A percentile compares a stretch with the other conserved stretches of the same genome.
Conservation (phyloP, 352 stramenopile species). For the Globisporangium barbulae region DNA sequence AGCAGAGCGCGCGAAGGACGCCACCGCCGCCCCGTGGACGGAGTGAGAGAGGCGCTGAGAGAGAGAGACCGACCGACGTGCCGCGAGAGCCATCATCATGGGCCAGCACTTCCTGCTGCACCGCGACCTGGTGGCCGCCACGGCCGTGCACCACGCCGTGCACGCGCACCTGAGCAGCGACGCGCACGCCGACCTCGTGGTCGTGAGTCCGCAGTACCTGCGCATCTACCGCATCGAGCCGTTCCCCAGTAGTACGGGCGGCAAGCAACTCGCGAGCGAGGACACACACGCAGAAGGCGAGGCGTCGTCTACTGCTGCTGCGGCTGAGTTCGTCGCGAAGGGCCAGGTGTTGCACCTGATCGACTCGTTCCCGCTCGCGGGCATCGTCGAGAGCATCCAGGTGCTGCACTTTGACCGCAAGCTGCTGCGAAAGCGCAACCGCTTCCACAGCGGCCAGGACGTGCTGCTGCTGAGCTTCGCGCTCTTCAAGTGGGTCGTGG, state of each 20-base stretch:
- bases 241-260: constrained; percentile 20
- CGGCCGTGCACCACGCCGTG: constrained; percentile 70
- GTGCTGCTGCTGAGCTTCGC: constrained; percentile 78
- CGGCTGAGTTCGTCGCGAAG: constrained; percentile 23
- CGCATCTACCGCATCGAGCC: constrained; percentile 83
- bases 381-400: constrained; percentile 65
- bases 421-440: constrained; percentile 63
- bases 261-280: background rate
- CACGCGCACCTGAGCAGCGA: constrained; percentile 70
- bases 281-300: background rate
- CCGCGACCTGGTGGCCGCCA: constrained; percentile 74
- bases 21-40: background rate
- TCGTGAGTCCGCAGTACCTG: constrained; percentile 68
- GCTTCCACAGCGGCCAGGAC: constrained; percentile 68
- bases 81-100: constrained; percentile 28
- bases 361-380: constrained; percentile 67
- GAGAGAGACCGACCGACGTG: too few relatives aligned
- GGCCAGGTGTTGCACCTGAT: constrained; percentile 71
- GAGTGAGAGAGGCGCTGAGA: background rate
- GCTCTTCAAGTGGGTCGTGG: constrained; percentile 76
- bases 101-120: constrained; percentile 86
- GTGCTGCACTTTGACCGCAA: constrained; percentile 68
- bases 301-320: background rate
- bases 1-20: too few relatives aligned
- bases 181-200: constrained; percentile 62